A percentile compares a stretch with the other conserved stretches of the same genome.
Evolutionary conservation across 495 filamentous ascomycete genomes (phyloP).

Genomic region (Xylaria intraflava): DNA sequence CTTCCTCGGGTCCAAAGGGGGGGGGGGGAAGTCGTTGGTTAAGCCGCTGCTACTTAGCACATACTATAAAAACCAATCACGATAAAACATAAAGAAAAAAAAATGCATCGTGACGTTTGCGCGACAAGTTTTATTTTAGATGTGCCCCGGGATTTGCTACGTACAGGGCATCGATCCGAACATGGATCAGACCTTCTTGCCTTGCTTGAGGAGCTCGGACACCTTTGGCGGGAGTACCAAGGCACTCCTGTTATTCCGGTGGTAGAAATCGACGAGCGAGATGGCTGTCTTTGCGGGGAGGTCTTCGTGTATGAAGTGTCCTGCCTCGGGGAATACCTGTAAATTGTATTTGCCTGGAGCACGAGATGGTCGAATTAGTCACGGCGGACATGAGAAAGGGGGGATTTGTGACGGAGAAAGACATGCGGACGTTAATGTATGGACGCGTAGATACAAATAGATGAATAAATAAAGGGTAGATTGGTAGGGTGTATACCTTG

Average conservation of each 20-base stretch:
- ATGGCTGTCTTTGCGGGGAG: slow-evolving; percentile 80
- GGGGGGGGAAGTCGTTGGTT: not conserved
- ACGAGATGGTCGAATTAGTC: not conserved
- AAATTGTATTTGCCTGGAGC: slow-evolving; percentile 83
- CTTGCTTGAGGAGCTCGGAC: slow-evolving; percentile 45
- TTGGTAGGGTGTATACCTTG: slow-evolving; percentile 56
- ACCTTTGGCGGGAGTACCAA: slow-evolving; percentile 91
- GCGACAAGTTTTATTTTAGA: no score
- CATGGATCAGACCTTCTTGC: slow-evolving; percentile 41
- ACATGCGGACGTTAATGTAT: no score
- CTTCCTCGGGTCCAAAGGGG: not conserved
- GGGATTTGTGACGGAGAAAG: no score
- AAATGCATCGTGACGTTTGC: no score
- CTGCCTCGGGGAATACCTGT: slow-evolving; percentile 88
- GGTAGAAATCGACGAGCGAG: slow-evolving; percentile 81
- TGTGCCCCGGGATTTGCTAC: no score
- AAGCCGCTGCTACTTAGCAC: not conserved
- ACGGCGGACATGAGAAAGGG: not conserved
- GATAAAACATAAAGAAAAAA: no score
- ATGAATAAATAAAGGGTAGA: not conserved
- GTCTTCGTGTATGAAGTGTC: slow-evolving; percentile 96
- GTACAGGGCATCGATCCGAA: no score
- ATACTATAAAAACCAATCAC: no score
- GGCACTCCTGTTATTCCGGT: slow-evolving; percentile 76
- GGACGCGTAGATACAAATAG: not conserved